Base-by-base conservation (phyloP, 2,329 filamentous ascomycete genomes). In the Westerdykella aurantiaca region DNA sequence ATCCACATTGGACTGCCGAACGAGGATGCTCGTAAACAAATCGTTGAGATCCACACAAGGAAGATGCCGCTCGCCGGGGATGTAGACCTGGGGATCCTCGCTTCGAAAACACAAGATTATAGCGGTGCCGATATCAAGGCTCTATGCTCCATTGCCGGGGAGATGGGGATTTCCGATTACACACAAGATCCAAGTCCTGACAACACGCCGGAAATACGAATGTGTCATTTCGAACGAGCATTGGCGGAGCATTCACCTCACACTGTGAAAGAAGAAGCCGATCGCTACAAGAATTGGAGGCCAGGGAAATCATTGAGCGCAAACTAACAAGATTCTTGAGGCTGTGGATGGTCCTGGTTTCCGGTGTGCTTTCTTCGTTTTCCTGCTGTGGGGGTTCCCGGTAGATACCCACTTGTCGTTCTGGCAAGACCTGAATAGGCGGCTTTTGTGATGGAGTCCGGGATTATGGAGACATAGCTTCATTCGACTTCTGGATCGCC, bases 1-100 rank as follows among this genome's bases (percentile, higher is more conserved):
- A 78, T 95, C 37, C 95, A 95, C 64, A 87, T 96, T 35, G 86
- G 87, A 0, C 85, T 88, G 3, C 91, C 91, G 0, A 83, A 88
- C 58, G 69, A 76, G 37, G 72, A 79, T 6, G 88, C 88, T 0
- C 78, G 91, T 7, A 79, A 78, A 58, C 85, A 88, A 51, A 91
- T 97, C 42, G 77, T 96, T 43, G 67, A 72, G 13, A 82, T 88
- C 41, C 81, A 85, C 60, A 78, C 82, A 1, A 71, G 73, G 22
- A 80, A 77, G 43, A 76, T 85, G 41, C 72, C 77, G 17, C 71
- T 88, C 33, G 69, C 72, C 23, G 60, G 71, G 0, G 83, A 87
- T 43, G 79, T 95, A 12, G 79, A 88, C 57, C 65, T 88, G 7
- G 69, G 75, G 1, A 70, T 74, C 39, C 69, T 95, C 23, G 86